Conservation (phyloP, 192 early-diverging fungal genomes). For the Coemansia sp. region DNA sequence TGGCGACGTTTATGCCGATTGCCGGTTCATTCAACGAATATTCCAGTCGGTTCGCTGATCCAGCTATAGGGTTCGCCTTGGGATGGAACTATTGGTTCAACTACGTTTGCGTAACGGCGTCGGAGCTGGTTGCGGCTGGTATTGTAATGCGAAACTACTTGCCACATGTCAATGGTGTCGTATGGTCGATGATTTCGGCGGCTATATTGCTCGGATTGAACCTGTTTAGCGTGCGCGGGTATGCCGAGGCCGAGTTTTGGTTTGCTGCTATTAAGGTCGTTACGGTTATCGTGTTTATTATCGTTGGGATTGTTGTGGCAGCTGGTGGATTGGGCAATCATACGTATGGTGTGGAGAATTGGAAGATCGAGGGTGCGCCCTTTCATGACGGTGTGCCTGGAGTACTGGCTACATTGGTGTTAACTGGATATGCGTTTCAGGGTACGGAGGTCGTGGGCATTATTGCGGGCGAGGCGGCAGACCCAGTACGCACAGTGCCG, state of each 20-base stretch:
- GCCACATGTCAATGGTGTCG: constrained; percentile 33
- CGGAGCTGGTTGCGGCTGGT: constrained; percentile 80
- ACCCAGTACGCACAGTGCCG: constrained; percentile 74
- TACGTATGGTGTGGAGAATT: constrained; percentile 64
- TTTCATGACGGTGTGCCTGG: constrained; percentile 64
- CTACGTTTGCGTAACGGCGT: constrained; percentile 71
- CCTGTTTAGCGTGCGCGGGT: constrained; percentile 69
- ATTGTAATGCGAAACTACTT: constrained; percentile 78
- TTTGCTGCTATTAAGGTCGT: constrained; percentile 80
- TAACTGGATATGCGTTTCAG: constrained; percentile 78
- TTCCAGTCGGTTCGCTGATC: constrained; percentile 78
- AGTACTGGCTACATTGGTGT: constrained; percentile 65
- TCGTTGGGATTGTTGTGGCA: constrained; percentile 72
- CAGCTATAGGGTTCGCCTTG: constrained; percentile 69
- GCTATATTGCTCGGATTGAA: constrained; percentile 69
- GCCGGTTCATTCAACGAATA: constrained; percentile 81
- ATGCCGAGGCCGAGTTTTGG: constrained; percentile 89
- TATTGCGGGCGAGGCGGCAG: constrained; percentile 84
- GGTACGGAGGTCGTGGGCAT: constrained; percentile 90
- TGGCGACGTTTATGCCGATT: constrained; percentile 79
- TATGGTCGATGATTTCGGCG: constrained; percentile 58
- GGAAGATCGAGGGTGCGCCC: constrained; percentile 63
- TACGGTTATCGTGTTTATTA: constrained; percentile 74
- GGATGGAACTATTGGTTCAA: constrained; percentile 73
- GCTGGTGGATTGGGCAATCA: constrained; percentile 62